A percentile compares a stretch with the other conserved stretches of the same genome.
These are phyloP conservation scores for Syncephalastrum monosporum DNA, from an alignment of 371 early-diverging fungal species.

Conservation along the genomic window DNA sequence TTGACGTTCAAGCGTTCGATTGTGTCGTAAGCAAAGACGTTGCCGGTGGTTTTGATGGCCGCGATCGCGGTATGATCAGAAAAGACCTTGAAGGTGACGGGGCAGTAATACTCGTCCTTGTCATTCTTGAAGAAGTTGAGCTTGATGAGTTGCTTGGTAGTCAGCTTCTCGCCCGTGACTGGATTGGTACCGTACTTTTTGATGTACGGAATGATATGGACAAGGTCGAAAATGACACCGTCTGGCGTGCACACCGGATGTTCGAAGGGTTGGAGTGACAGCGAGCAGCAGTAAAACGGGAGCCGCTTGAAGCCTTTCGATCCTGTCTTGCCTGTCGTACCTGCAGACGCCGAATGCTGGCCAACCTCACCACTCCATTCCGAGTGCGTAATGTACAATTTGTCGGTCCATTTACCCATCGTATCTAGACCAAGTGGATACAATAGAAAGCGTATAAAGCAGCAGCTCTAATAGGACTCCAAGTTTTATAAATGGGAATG, in stretches of 20 bases:
- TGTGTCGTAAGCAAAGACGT: constrained; percentile 88
- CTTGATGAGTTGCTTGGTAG: constrained; percentile 69
- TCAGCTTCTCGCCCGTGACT: constrained; percentile 81
- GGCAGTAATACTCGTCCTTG: constrained; percentile 83
- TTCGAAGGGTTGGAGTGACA: constrained; percentile 85
- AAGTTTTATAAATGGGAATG: too few species aligned
- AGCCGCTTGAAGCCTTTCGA: constrained; percentile 66
- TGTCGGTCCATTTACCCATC: constrained; percentile 57
- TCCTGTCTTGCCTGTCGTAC: constrained; percentile 38
- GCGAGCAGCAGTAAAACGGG: constrained; percentile 85
- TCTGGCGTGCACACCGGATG: constrained; percentile 86
- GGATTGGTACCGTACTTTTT: constrained; percentile 87
- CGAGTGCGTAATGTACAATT: constrained; percentile 81
- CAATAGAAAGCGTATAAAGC: not conserved
- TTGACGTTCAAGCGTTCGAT: constrained; percentile 86
- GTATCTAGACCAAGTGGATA: not conserved
- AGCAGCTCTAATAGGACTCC: not conserved
- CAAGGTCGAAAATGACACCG: constrained; percentile 86
- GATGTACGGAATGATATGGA: constrained; percentile 83
- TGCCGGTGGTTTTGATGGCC: constrained; percentile 83
- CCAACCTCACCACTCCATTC: constrained; percentile 89
- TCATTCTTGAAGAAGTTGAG: constrained; percentile 82
- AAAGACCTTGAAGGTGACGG: constrained; percentile 88
- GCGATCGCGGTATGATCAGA: constrained; percentile 89
- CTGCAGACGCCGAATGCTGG: constrained; percentile 65